phyloP scores from a whole-genome alignment of 1,284 basidiomycete genomes.

The Cutaneotrichosporon sp. region DNA sequence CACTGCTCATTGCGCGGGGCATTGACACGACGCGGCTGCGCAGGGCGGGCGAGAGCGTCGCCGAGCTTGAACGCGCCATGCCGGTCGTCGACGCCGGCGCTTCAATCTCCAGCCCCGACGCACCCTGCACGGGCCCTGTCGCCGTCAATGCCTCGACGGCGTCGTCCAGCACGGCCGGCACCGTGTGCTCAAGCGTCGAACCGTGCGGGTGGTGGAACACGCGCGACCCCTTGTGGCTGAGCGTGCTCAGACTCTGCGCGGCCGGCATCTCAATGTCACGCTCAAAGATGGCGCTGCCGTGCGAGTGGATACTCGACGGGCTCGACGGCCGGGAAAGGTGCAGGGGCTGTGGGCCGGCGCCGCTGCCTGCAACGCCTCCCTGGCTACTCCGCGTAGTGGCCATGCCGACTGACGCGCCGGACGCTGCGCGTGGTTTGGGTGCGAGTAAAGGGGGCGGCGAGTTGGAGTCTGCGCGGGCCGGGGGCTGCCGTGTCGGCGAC shows the following conservation, averaged over 20 bases:
- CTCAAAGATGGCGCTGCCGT: slow-evolving; percentile 46
- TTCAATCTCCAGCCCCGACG: slow-evolving; percentile 40
- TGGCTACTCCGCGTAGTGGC: too few relatives aligned
- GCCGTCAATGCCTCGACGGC: slow-evolving; percentile 45
- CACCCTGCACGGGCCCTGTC: slow-evolving; percentile 15
- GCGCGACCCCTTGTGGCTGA: slow-evolving; percentile 40
- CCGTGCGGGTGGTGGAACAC: slow-evolving; percentile 41
- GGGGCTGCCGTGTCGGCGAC: slow-evolving; percentile 20
- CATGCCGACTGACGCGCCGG: not conserved
- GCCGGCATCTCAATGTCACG: slow-evolving; percentile 44
- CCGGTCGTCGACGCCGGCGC: slow-evolving; percentile 17
- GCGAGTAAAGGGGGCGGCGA: slow-evolving; percentile 18
- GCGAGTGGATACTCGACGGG: slow-evolving; percentile 41
- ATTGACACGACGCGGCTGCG: slow-evolving; percentile 15
- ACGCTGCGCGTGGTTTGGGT: slow-evolving; percentile 12
- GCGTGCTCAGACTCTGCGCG: slow-evolving; percentile 29
- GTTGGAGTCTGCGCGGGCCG: slow-evolving; percentile 4
- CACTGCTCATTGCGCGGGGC: not conserved
- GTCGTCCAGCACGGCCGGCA: slow-evolving; percentile 47
- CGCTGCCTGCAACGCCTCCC: too few relatives aligned
- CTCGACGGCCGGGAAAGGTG: slow-evolving; percentile 34
- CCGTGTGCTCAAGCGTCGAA: slow-evolving; percentile 39
- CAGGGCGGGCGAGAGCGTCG: slow-evolving; percentile 23
- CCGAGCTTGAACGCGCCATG: slow-evolving; percentile 26
- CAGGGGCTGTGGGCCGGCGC: not conserved